These are phyloP conservation scores for Scleroderma bovista DNA, from an alignment of 768 basidiomycete genomes.

Conservation along the genomic window DNA sequence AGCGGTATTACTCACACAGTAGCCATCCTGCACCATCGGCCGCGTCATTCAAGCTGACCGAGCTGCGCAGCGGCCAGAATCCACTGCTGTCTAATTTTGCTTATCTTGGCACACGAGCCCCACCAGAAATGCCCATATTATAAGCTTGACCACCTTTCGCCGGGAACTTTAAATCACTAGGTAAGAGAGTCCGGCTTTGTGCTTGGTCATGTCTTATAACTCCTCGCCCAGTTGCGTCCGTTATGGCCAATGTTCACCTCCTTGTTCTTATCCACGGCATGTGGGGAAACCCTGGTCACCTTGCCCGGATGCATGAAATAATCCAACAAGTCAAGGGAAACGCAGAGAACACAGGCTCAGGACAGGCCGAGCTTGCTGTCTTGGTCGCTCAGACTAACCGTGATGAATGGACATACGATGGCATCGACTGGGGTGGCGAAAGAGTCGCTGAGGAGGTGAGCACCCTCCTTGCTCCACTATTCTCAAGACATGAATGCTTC, in stretches of 20 bases:
- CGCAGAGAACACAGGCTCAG: conserved; percentile 18
- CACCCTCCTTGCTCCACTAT: background rate
- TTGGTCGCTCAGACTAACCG: conserved; percentile 62
- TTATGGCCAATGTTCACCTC: conserved; percentile 28
- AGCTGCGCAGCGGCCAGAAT: no score
- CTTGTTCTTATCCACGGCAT: conserved; percentile 56
- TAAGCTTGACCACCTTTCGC: no score
- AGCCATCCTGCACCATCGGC: no score
- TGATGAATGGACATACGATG: conserved; percentile 73
- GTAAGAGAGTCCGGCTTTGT: no score
- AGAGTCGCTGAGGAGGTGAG: conserved; percentile 72
- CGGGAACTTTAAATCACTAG: no score
- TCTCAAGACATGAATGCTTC: background rate
- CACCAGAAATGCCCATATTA: background rate
- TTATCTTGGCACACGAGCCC: background rate
- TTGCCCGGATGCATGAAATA: conserved; percentile 52
- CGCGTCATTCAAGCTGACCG: no score
- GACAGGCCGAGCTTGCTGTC: conserved; percentile 47
- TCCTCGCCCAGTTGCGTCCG: no score
- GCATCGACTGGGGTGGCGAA: conserved; percentile 81
- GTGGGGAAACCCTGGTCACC: conserved; percentile 74
- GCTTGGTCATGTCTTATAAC: no score
- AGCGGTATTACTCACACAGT: no score
- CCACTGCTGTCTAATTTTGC: no score
- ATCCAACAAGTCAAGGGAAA: conserved; percentile 39